Base-by-base conservation (phyloP, 306 rosid genomes). In the Chamaecrista fasciculata region DNA sequence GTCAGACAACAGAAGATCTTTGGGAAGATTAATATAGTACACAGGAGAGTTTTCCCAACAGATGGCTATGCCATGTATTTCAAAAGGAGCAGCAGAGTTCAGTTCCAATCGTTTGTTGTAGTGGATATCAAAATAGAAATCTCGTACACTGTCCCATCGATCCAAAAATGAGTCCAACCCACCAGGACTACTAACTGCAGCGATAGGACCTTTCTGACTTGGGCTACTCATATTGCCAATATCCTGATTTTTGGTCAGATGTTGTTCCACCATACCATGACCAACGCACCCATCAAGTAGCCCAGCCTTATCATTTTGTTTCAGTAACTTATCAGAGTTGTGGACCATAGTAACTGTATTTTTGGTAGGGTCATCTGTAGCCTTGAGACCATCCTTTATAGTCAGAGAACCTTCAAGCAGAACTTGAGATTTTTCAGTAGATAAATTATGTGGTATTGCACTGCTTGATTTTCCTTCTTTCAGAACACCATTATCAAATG, bases 21-120 rank as follows among this genome's bases (percentile, higher is more conserved):
- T 94, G 43, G 91, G 92, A 55, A 94, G 84, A 83, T 88, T 88
- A 63, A 94, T 50, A 53, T 90, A 94, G 76, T 88, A 88, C 71
- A 94, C 97, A 12, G 92, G 84, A 72, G 97, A 90, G 69, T 80
- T 74, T 77, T 90, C 94, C 97, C 97, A 94, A 80, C 98, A 90
- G 74, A 90, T 77, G 39, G 98, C 98, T 28, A 94, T 75, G 66
- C 98, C 98, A 18, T 84, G 87, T 67, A 94, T 62, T 81, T 94
- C 97, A 26, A 90, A 94, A 36, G 87, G 85, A 66, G 84, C 83
- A 74, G 60, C 71, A 78, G 96, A 75, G 76, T 82, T 89, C 69
- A 90, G 72, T 61, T 81, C 92, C 43, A 78, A 79, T 62, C 90
- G 81, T 78, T 86, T 88, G 76, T 78, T 82, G 76, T 86, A 84